Evolutionary conservation across 495 filamentous ascomycete genomes (phyloP).

Genomic region (Monascus purpureus): DNA sequence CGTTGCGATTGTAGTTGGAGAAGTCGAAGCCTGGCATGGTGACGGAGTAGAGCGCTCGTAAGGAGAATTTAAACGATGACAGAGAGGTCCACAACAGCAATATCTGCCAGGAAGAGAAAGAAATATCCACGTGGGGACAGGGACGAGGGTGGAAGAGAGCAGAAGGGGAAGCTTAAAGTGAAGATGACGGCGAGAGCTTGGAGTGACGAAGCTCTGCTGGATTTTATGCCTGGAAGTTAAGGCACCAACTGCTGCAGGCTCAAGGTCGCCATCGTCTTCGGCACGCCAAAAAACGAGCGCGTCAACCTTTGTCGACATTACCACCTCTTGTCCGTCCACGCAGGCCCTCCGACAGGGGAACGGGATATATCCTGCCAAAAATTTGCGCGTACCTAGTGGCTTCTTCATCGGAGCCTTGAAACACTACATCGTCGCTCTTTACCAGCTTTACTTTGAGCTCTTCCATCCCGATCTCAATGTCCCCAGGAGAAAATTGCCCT

Average conservation of each 20-base stretch:
- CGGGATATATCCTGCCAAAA: too few relatives aligned
- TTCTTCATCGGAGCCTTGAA: constrained; percentile 27
- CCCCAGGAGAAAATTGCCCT: constrained; percentile 13
- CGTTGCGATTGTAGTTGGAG: constrained; percentile 97
- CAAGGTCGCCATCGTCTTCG: too few relatives aligned
- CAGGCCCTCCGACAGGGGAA: too few relatives aligned
- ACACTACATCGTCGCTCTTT: constrained; percentile 30
- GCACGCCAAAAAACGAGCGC: too few relatives aligned
- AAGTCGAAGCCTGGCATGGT: constrained; percentile 98
- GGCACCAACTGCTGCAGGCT: too few relatives aligned
- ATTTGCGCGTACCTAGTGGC: constrained; percentile 25
- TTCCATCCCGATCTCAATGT: constrained; percentile 26
- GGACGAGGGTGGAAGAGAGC: too few relatives aligned
- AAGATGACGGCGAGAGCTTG: too few relatives aligned
- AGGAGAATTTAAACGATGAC: constrained; percentile 1
- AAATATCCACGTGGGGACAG: too few relatives aligned
- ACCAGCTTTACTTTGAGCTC: constrained; percentile 15
- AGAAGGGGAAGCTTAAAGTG: neutral
- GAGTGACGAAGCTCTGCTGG: constrained; percentile 3
- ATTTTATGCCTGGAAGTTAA: too few relatives aligned
- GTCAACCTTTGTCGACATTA: too few relatives aligned
- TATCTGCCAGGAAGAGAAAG: too few relatives aligned
- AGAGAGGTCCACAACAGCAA: neutral
- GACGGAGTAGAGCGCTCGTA: constrained; percentile 14
- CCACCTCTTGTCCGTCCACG: neutral